These are phyloP conservation scores for Curvularia eragrostidis DNA, from an alignment of 2,329 filamentous ascomycete genomes.

Conservation along the genomic window DNA sequence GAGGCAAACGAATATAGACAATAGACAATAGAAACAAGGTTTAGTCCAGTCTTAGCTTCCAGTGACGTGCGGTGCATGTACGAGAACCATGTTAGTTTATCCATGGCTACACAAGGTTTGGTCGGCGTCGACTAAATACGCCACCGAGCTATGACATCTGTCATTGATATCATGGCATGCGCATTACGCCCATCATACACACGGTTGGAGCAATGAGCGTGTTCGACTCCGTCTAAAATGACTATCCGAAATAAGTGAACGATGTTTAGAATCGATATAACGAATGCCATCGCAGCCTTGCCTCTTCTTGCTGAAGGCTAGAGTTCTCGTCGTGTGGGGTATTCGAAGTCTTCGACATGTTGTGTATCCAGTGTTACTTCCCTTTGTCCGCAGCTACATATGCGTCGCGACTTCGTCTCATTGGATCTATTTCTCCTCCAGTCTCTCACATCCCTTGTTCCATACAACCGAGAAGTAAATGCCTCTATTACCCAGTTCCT, in stretches of 20 bases:
- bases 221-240: neutral
- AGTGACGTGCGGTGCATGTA: neutral
- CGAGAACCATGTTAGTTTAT: neutral
- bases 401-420: neutral
- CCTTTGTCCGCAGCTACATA: neutral
- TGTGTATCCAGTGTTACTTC: neutral
- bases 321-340: neutral
- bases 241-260: neutral
- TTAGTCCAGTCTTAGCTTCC: neutral
- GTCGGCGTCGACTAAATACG: neutral
- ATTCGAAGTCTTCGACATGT: neutral
- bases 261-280: neutral
- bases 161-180: neutral
- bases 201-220: too few relatives aligned
- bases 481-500: neutral
- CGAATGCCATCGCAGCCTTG: neutral
- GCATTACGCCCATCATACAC: neutral
- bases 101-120: neutral
- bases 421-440: neutral
- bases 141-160: neutral
- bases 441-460: neutral
- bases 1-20: neutral
- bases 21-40: slow-evolving; percentile 1
- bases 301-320: neutral
- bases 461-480: too few relatives aligned